Base-by-base conservation (phyloP, 768 basidiomycete species). In the Calocera cornea region DNA sequence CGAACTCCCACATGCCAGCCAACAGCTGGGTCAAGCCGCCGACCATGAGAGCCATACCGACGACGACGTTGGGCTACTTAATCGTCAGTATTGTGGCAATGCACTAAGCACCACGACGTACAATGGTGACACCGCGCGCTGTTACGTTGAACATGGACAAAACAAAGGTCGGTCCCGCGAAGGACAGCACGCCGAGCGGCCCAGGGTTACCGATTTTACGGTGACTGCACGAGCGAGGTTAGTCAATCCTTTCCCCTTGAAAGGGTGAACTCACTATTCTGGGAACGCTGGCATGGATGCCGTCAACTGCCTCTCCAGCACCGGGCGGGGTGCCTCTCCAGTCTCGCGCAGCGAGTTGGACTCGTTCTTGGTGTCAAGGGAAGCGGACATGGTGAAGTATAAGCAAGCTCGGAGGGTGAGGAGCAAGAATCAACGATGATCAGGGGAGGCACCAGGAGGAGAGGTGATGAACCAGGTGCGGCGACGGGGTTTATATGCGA, bases 21-120 rank as follows among this genome's bases (percentile, higher is more conserved):
- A 72, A 64, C 14, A 72, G 66, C 67, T 72, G 71, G 16, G 49
- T 68, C 36, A 72, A 66, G 44, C 71, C 71, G 11, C 71, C 71
- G 11, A 60, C 54, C 54, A 60, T 60, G 24, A 60, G 54, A 12
- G 54, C 54, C 54, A 60, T 60, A 10, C 54, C 54, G 54, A 60
- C 54, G 16, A 60, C 54, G 54, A 60, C 54, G 31, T 60, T 60
- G 7, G 54, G 31, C 54, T 60, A 33, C 19, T 12, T 8, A 27
- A 5, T 60, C 5, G 19, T 60, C 54, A 60, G 31, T 31, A 60
- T 60, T 10, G 10, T 60, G 31, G 2, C 2, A 5, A 7, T 12
- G 14, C 2, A 60, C 7, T 10, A 19, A 60, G 54, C 11, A 27
- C 14, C 7, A 60, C 36, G 44, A 47, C 54, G 27, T 60, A 60